Conservation (phyloP, 129 eudicot species). For the Flaveria trinervia region DNA sequence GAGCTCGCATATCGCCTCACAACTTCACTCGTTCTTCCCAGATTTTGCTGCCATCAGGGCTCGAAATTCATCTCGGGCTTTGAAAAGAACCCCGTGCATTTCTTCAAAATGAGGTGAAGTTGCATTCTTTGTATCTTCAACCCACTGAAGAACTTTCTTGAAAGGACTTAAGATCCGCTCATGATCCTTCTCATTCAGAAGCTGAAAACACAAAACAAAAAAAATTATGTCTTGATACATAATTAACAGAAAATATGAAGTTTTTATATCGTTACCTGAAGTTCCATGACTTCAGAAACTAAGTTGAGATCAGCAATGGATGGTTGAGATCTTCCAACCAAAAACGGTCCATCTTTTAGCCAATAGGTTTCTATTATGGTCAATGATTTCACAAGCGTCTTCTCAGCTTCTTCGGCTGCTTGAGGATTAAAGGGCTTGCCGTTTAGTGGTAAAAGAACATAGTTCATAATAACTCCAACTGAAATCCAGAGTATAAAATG, state of each 20-base stretch:
- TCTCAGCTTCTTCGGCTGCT: conserved; percentile 53
- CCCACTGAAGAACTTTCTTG: conserved; percentile 59
- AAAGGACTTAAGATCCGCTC: conserved; percentile 59
- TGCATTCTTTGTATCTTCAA: conserved; percentile 55
- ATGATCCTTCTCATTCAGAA: conserved; percentile 51
- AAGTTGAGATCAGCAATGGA: conserved; percentile 79
- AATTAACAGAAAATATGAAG: background rate
- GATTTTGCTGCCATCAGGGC: conserved; percentile 27
- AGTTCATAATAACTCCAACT: conserved; percentile 38
- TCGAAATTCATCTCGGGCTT: conserved; percentile 35
- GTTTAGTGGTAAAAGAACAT: conserved; percentile 40
- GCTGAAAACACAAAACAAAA: conserved; percentile 32
- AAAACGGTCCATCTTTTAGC: conserved; percentile 62
- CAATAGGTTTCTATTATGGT: conserved; percentile 51
- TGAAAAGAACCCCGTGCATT: conserved; percentile 41
- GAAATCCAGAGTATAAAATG: background rate
- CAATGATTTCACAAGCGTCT: conserved; percentile 48
- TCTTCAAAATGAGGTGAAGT: conserved; percentile 72
- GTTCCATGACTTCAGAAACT: conserved; percentile 66
- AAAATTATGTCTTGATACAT: background rate
- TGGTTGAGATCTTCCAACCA: conserved; percentile 61
- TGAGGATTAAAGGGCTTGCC: conserved; percentile 44
- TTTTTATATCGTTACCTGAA: conserved; percentile 48
- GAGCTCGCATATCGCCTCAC: conserved; percentile 22
- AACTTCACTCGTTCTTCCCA: conserved; percentile 29